Percentiles rank a stretch among this genome's conserved stretches.
Conservation (phyloP, 805 yeast species). For the Hagleromyces aurorensis region DNA sequence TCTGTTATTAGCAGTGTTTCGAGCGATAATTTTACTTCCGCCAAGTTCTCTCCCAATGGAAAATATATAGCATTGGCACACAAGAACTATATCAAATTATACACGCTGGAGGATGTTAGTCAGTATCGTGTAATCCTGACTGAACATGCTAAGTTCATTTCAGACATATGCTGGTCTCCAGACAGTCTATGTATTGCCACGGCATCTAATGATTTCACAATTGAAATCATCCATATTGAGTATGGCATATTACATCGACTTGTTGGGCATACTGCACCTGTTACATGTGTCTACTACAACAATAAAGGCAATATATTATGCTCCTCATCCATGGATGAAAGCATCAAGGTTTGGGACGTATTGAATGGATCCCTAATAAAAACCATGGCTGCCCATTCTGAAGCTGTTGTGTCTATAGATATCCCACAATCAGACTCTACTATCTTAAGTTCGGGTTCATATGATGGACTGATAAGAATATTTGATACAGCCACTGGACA, state of each 20-base stretch:
- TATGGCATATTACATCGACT: conserved; percentile 39
- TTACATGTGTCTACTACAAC: conserved; percentile 63
- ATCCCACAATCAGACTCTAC: conserved; percentile 74
- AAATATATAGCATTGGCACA: conserved; percentile 48
- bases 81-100: background rate
- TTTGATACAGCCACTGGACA: conserved; percentile 88
- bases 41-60: conserved; percentile 58
- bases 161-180: conserved; percentile 73
- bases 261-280: conserved; percentile 79
- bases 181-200: conserved; percentile 67
- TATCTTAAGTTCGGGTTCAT: conserved; percentile 71
- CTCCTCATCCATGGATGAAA: conserved; percentile 85
- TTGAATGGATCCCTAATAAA: conserved; percentile 54
- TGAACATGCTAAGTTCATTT: conserved; percentile 52
- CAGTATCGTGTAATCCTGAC: conserved; percentile 11
- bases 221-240: conserved; percentile 60
- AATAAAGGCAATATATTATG: conserved; percentile 69
- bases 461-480: conserved; percentile 82
- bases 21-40: conserved; percentile 34
- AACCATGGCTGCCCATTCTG: conserved; percentile 87
- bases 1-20: no score
- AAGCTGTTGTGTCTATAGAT: conserved; percentile 73
- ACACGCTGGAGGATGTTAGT: background rate
- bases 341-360: conserved; percentile 85
- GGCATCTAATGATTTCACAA: conserved; percentile 78